Evolutionary conservation across 148 eudicot species (phyloP), one percentile per base, ranked within the genome.

Genomic region (Dysphania ambrosioides): DNA sequence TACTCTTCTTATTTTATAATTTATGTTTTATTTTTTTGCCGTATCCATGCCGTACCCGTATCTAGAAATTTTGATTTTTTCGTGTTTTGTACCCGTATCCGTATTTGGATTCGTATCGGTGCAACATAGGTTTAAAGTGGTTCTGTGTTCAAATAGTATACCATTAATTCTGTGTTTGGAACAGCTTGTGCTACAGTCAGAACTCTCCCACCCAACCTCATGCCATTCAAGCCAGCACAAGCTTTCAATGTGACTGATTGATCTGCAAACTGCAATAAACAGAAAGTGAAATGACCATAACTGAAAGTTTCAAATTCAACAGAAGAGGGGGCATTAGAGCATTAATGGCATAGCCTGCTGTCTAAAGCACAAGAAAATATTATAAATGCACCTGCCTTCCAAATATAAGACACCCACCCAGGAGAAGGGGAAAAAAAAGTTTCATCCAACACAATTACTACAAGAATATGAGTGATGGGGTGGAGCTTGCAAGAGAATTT

Each of bases 191-290:
- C 87, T 55, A 87, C 98, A 53, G 97, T 90, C 64, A 92, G 81
- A 76, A 88, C 74, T 80, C 79, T 75, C 44, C 97, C 96, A 34
- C 93, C 96, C 79, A 94, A 78, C 68, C 75, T 89, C 93, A 95
- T 87, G 42, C 93, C 97, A 84, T 86, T 95, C 73, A 95, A 85
- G 36, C 89, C 93, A 74, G 91, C 97, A 82, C 96, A 90, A 42
- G 98, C 96, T 81, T 90, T 92, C 35, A 78, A 76, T 58, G 96
- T 87, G 61, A 87, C 85, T 44, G 93, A 85, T 68, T 88, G 87
- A 67, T 95, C 97, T 73, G 83, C 85, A 82, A 86, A 95, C 98
- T 95, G 87, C 66, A 78, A 80, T 40, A 47, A 79, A 49, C 8
- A 62, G 68, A 23, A 68, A 30, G 35, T 31, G 35, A 35, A 30